phyloP scores from a whole-genome alignment of 495 filamentous ascomycete genomes.

The Aspergillus nidulans region DNA sequence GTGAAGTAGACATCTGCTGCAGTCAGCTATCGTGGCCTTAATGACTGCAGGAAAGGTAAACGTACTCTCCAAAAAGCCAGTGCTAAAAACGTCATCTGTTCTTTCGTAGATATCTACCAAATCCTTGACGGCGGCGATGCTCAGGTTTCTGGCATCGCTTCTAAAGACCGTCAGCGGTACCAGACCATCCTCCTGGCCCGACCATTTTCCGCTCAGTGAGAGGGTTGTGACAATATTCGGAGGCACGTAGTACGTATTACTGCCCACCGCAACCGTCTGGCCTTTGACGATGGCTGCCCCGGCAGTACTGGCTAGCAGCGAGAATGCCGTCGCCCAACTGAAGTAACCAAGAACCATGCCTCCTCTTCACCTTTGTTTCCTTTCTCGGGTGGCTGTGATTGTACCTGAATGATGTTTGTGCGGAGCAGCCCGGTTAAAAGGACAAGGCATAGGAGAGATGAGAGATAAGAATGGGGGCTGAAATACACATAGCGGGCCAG shows the following conservation, averaged over 20 bases:
- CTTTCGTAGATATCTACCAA: neutral
- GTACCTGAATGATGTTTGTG: neutral
- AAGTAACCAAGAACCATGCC: neutral
- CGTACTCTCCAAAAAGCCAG: neutral
- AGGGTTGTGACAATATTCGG: neutral
- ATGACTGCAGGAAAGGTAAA: neutral
- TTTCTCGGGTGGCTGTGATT: neutral
- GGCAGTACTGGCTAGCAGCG: neutral
- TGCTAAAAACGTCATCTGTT: neutral
- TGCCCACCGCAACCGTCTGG: neutral
- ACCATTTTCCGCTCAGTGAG: neutral
- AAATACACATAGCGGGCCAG: neutral
- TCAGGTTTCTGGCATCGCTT: neutral
- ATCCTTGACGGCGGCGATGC: neutral
- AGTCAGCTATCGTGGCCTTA: neutral
- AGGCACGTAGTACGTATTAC: constrained; percentile 2
- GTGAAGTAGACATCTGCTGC: neutral
- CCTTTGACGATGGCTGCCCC: neutral
- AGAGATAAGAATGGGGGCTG: neutral
- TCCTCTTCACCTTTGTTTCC: neutral
- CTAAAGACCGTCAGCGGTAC: neutral
- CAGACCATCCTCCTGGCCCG: neutral
- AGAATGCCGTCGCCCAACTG: neutral
- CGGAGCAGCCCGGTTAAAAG: neutral
- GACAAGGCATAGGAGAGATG: no score